Conservation (phyloP, 345 rosid species). For the Hypericum androsaemum region DNA sequence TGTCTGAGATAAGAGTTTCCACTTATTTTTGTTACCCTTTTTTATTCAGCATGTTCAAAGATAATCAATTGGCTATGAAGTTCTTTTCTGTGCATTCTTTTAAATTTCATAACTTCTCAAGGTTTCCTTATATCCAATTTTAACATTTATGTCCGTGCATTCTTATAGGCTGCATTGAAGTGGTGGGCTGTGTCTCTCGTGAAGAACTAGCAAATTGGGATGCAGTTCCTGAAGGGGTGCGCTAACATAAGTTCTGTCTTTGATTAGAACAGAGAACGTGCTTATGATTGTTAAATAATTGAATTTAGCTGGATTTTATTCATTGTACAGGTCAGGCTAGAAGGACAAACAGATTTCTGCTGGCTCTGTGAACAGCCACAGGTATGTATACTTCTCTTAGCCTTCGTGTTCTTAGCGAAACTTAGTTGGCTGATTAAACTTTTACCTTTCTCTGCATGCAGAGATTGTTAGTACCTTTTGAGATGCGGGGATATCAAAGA, state of each 20-base stretch:
- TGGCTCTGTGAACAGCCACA: conserved; percentile 37
- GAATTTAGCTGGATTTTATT: not conserved
- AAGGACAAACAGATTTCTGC: conserved; percentile 2
- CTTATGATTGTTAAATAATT: too few species aligned
- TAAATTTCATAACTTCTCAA: too few species aligned
- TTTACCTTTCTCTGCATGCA: conserved; percentile 11
- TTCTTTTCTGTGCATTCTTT: too few species aligned
- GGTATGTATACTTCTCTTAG: conserved; percentile 30
- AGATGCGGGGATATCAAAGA: conserved; percentile 86
- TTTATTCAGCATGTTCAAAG: too few species aligned
- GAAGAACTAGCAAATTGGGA: conserved; percentile 32
- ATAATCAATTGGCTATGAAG: too few species aligned
- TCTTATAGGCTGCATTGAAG: conserved; percentile 23
- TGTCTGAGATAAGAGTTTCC: too few species aligned
- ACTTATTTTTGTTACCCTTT: too few species aligned
- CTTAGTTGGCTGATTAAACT: not conserved
- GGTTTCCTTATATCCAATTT: too few species aligned
- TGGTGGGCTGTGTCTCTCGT: conserved; percentile 25
- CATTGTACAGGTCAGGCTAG: conserved; percentile 22
- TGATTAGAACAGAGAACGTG: not conserved
- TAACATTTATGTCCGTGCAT: too few species aligned
- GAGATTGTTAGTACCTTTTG: conserved; percentile 80
- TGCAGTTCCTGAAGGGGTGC: conserved; percentile 26
- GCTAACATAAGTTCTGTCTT: not conserved
- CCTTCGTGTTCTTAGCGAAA: not conserved